phyloP scores from a whole-genome alignment of 768 basidiomycete genomes.

The Russula lepida region DNA sequence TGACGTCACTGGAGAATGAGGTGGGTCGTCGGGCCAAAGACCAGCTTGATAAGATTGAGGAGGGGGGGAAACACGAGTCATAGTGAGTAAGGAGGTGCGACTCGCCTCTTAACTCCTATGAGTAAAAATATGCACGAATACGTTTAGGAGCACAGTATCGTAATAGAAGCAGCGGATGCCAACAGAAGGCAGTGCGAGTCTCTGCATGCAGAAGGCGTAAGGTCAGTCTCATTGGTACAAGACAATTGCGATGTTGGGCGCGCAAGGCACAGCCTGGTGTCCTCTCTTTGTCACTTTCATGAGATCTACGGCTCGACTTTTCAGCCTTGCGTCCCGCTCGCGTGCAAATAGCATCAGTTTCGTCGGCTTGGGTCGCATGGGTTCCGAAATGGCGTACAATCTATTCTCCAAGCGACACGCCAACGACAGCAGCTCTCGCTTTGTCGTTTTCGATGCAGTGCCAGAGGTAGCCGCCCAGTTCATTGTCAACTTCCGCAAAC shows the following conservation, averaged over 20 bases:
- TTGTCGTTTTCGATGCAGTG: constrained; percentile 74
- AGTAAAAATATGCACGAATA: background rate
- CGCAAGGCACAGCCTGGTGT: background rate
- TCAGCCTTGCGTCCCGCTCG: constrained; percentile 23
- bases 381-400: constrained; percentile 79
- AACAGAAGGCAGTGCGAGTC: background rate
- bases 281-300: constrained; percentile 27
- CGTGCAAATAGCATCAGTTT: constrained; percentile 52
- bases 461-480: constrained; percentile 52
- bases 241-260: too few relatives aligned
- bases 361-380: constrained; percentile 86
- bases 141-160: too few relatives aligned
- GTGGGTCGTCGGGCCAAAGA: background rate
- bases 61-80: background rate
- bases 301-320: constrained; percentile 40
- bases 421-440: constrained; percentile 43
- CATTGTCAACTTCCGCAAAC: constrained; percentile 41
- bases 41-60: background rate
- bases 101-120: background rate
- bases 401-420: constrained; percentile 67
- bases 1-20: background rate
- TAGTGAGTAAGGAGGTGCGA: background rate
- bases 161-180: background rate
- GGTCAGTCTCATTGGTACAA: rapidly evolving
- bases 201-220: background rate